Evolutionary conservation across 1,284 basidiomycete genomes (phyloP).

Genomic region (Cryptococcus hybrid): DNA sequence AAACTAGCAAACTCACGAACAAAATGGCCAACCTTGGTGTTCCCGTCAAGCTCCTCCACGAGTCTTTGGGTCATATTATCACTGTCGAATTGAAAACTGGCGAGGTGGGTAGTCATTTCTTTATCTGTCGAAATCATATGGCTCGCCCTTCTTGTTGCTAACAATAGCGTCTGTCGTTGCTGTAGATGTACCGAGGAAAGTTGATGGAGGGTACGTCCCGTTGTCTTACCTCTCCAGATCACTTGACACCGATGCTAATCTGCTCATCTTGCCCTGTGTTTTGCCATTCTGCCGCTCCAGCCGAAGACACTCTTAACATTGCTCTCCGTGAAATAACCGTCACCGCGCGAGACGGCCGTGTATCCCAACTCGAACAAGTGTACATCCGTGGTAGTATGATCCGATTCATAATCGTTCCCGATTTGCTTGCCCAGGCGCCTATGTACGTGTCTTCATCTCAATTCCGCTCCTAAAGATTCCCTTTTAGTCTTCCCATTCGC

Average conservation of each 20-base stretch:
- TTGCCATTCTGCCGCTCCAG: slow-evolving; percentile 54
- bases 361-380: slow-evolving; percentile 98
- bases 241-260: background rate
- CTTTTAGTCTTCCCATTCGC: no score
- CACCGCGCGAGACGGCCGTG: slow-evolving; percentile 95
- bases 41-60: slow-evolving; percentile 87
- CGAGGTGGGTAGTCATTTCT: slow-evolving; percentile 32
- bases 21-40: slow-evolving; percentile 67
- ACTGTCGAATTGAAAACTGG: slow-evolving; percentile 98
- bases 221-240: background rate
- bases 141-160: background rate
- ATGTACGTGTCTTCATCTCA: slow-evolving; percentile 67
- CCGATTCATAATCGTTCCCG: slow-evolving; percentile 98
- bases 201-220: slow-evolving; percentile 75
- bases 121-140: background rate
- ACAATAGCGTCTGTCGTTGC: background rate
- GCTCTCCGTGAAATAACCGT: slow-evolving; percentile 96
- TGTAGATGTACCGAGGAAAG: slow-evolving; percentile 91
- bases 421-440: slow-evolving; percentile 98
- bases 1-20: no score
- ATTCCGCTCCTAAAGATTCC: no score
- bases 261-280: background rate
- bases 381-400: slow-evolving; percentile 99
- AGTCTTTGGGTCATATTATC: slow-evolving; percentile 92
- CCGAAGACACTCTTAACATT: slow-evolving; percentile 98